Base-by-base conservation (phyloP, 768 basidiomycete species). In the Kondoa subrosea region DNA sequence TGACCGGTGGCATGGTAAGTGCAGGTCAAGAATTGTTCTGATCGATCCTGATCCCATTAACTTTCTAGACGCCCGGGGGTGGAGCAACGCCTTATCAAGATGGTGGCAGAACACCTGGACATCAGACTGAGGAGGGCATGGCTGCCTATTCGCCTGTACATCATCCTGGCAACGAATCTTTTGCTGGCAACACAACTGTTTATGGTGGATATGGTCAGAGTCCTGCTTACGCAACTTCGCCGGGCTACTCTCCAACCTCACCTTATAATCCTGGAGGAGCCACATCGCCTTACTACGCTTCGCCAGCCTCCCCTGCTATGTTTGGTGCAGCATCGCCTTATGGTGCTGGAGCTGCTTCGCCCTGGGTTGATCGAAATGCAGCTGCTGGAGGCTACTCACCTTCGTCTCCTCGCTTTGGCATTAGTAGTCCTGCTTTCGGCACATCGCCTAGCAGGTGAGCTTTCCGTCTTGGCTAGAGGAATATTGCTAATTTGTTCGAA, bases 111-210 rank as follows among this genome's bases (percentile, higher is more conserved):
- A 91, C 90, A 2, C 83, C 85, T 73, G 89, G 87, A 65, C 86
- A 88, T 66, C 82, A 80, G 0, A 79, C 81, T 34, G 88, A 88
- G 80, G 86, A 85, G 74, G 89, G 88, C 65, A 89, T 90, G 67
- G 88, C 91, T 3, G 85, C 89, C 0, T 97, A 97, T 82, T 95
- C 92, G n/a, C 93, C 92, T 0, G 83, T 97, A 30, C 85, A 86
- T 69, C 88, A 85, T 70, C 75, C 75, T 1, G 86, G 84, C 56
- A 87, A 87, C 66, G 92, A 95, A 72, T 90, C 90, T 60, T n/a
- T 56, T 31, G 62, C 27, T 40, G 67, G 14, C 65, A 66, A 34
- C 67, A 65, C 66, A 69, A 71, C 29, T 65, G 69, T 58, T 66
- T 67, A 34, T 71, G 72, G 27, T 65, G 71, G 65, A 56, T 71